Conservation (phyloP, 2,329 filamentous ascomycete species). For the Microcyclosporella mali region DNA sequence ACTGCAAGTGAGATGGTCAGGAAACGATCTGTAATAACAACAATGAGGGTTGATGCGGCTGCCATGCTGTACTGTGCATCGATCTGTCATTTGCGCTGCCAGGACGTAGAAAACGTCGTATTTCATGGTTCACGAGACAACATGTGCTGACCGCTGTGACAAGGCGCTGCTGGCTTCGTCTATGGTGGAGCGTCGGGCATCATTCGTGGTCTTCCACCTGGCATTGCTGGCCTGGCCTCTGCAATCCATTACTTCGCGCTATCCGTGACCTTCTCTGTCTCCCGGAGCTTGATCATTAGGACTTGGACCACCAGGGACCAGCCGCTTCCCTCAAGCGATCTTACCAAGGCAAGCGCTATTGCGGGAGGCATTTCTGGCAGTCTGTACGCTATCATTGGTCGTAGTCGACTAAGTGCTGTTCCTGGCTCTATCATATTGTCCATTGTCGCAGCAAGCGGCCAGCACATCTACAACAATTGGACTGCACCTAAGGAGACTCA, state of each 20-base stretch:
- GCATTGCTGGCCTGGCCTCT: constrained; percentile 64
- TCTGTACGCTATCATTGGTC: constrained; percentile 49
- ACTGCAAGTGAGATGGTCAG: too few species aligned
- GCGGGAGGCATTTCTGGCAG: constrained; percentile 62
- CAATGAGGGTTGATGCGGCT: too few species aligned
- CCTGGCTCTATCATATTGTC: constrained; percentile 56
- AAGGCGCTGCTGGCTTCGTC: constrained; percentile 61
- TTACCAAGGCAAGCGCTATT: constrained; percentile 60
- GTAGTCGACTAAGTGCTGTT: constrained; percentile 50
- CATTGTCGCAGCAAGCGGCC: constrained; percentile 52
- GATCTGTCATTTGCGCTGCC: too few species aligned
- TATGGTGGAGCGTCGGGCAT: constrained; percentile 42
- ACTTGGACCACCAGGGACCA: constrained; percentile 23
- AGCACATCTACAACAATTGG: constrained; percentile 50
- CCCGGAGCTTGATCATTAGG: constrained; percentile 36
- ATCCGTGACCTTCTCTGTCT: constrained; percentile 70
- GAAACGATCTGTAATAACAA: too few species aligned
- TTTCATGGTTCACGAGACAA: neutral
- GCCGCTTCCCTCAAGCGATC: constrained; percentile 41
- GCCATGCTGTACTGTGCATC: too few species aligned
- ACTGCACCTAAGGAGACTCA: constrained; percentile 32
- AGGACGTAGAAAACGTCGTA: too few species aligned
- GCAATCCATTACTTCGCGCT: constrained; percentile 77
- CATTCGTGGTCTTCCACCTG: constrained; percentile 58
- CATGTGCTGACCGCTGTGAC: constrained; percentile 6